These are phyloP conservation scores for Apiotrichum brassicae DNA, from an alignment of 1,284 basidiomycete genomes.

Conservation along the genomic window DNA sequence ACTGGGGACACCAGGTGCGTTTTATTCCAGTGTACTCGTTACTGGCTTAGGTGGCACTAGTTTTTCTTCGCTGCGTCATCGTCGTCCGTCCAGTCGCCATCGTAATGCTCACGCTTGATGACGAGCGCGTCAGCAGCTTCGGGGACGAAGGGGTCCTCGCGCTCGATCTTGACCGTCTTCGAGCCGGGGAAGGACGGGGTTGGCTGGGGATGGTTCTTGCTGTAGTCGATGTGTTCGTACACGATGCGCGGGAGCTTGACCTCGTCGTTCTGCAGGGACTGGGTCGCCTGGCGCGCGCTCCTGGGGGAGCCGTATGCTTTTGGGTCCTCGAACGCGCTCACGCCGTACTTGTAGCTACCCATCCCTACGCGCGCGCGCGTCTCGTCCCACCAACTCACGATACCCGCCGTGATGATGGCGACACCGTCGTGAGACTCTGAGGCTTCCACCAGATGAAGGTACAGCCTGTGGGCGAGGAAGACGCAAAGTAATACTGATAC, in stretches of 20 bases:
- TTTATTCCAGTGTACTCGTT: too few relatives aligned
- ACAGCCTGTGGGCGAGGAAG: slow-evolving; percentile 39
- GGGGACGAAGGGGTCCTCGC: not conserved
- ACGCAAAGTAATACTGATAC: slow-evolving; percentile 6
- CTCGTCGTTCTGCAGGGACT: not conserved
- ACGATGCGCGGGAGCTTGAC: not conserved
- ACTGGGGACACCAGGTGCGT: too few relatives aligned
- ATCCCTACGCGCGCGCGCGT: slow-evolving; percentile 22
- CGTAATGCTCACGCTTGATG: too few relatives aligned
- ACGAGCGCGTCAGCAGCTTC: too few relatives aligned
- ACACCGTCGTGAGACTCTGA: not conserved
- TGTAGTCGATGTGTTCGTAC: not conserved
- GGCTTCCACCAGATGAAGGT: slow-evolving; percentile 26
- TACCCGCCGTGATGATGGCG: not conserved
- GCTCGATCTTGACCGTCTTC: not conserved
- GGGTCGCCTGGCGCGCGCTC: too few relatives aligned
- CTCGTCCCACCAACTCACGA: slow-evolving; percentile 24
- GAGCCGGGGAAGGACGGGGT: not conserved
- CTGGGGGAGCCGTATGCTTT: not conserved
- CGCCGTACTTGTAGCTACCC: not conserved
- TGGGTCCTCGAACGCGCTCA: slow-evolving; percentile 1
- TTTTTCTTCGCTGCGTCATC: not conserved
- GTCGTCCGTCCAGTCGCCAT: not conserved
- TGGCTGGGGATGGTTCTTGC: not conserved
- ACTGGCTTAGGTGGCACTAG: too few relatives aligned